Evolutionary conservation across 2,329 filamentous ascomycete genomes (phyloP), one percentile per base, ranked within the genome.

Genomic region (Arthrobotrys megalospora): DNA sequence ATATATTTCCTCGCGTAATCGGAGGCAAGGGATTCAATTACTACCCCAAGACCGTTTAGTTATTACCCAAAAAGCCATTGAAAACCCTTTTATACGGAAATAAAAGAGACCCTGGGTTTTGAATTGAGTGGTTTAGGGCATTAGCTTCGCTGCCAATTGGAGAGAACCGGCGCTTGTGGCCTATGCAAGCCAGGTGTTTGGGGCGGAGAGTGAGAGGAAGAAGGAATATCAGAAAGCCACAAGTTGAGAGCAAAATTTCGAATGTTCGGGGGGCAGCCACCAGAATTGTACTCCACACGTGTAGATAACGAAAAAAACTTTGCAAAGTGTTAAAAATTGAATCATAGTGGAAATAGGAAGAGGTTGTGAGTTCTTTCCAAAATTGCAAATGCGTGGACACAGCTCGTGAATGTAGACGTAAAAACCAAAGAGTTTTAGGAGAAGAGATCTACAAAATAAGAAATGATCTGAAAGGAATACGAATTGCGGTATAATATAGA

Each of bases 401-500:
- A 64, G 34, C 58, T 47, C 58, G 48, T 38, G 52, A 16, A 58
- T 58, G 55, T 66, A 73, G 62, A 65, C 68, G 50, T 43, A 55
- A 28, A 60, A 36, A 2, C 34, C 52, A 19, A 45, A 45, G 55
- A 55, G 58, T 53, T 48, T 53, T 48, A 71, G 48, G 38, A 77
- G 38, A 66, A 68, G 66, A 77, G 62, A 78, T 68, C 68, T 78
- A 72, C 67, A 78, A 55, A 78, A 78, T 58, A 71, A 77, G 73
- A 77, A 78, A 78, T 53, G 62, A 64, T 72, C 28, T 32, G 75
- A 67, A 64, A 50, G 24, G 24, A 70, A 58, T 5, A 43, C 36
- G 24, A 34, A 67, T 34, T 52, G 62, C 36, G 41, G 10, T 58
- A 36, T 43, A 53, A 50, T 48, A 58, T 45, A 45, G 43, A 70